These are phyloP conservation scores for Penicillium sp. DNA, from an alignment of 2,329 filamentous ascomycete genomes.

Conservation along the genomic window DNA sequence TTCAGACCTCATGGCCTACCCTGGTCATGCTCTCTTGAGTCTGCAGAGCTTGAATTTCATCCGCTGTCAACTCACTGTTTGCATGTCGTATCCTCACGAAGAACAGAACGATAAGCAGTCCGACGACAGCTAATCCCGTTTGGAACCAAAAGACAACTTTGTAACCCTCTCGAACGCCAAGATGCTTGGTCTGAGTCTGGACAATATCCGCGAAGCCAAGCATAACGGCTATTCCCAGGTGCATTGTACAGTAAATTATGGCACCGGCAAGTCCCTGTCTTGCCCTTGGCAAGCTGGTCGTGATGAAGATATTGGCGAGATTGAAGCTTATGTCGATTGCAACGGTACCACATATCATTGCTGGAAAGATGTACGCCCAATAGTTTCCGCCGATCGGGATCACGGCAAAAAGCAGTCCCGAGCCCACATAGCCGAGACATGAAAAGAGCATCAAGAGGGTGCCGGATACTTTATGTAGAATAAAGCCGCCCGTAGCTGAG, in stretches of 20 bases:
- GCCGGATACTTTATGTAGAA: constrained; percentile 66
- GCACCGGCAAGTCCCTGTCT: constrained; percentile 72
- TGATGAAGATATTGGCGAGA: constrained; percentile 74
- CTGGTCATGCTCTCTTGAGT: too few relatives aligned
- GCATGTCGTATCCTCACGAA: constrained; percentile 59
- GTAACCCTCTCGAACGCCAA: constrained; percentile 56
- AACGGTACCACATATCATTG: constrained; percentile 62
- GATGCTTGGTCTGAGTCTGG: constrained; percentile 48
- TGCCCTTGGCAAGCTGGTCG: constrained; percentile 64
- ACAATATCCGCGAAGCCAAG: constrained; percentile 68
- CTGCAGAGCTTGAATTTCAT: constrained; percentile 41
- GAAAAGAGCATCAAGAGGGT: constrained; percentile 64
- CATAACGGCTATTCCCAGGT: constrained; percentile 70
- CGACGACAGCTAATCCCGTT: constrained; percentile 54
- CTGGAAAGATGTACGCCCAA: constrained; percentile 73
- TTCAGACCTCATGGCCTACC: too few relatives aligned
- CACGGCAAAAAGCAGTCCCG: constrained; percentile 63
- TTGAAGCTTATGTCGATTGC: constrained; percentile 76
- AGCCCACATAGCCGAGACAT: constrained; percentile 58
- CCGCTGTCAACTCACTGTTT: constrained; percentile 57
- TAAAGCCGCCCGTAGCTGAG: constrained; percentile 61
- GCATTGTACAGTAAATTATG: constrained; percentile 68
- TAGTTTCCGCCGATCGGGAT: constrained; percentile 59
- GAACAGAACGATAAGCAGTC: constrained; percentile 52
- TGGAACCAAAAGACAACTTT: constrained; percentile 66